These are phyloP conservation scores for Metarhizium sp. DNA, from an alignment of 2,329 filamentous ascomycete genomes.

Conservation along the genomic window DNA sequence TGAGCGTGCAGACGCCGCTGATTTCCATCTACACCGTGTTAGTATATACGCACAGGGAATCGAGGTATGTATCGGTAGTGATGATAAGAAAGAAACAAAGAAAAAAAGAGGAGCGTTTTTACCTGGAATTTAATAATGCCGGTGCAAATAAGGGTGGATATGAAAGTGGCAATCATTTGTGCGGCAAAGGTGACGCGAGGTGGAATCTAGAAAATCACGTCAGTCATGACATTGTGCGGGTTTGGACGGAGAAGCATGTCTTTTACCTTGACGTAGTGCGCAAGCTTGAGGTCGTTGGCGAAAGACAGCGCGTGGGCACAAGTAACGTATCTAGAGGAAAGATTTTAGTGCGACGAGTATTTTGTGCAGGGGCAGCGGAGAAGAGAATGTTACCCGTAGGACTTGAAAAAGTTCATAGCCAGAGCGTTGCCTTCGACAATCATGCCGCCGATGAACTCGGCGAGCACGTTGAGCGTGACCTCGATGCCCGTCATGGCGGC, in stretches of 20 bases:
- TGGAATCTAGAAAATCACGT: conserved; percentile 14
- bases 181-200: conserved; percentile 25
- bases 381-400: conserved; percentile 16
- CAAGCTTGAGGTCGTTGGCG: conserved; percentile 24
- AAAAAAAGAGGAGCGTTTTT: background rate
- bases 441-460: conserved; percentile 37
- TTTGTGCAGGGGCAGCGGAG: background rate
- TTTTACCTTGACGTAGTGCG: conserved; percentile 33
- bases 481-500: conserved; percentile 31
- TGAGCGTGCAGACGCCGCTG: conserved; percentile 25
- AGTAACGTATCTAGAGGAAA: conserved; percentile 17
- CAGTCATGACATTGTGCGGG: too few species aligned
- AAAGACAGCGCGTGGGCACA: conserved; percentile 26
- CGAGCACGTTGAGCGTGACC: conserved; percentile 33
- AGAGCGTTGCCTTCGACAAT: conserved; percentile 33
- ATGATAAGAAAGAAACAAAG: too few species aligned
- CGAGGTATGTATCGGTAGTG: background rate
- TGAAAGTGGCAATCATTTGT: conserved; percentile 24
- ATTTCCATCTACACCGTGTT: conserved; percentile 18
- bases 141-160: conserved; percentile 23
- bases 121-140: conserved; percentile 29
- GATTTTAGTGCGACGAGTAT: background rate
- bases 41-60: background rate
- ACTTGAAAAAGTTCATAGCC: conserved; percentile 39
- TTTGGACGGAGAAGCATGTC: too few species aligned